Base-by-base conservation (phyloP, 345 rosid genomes). In the Odontarrhena argentea region DNA sequence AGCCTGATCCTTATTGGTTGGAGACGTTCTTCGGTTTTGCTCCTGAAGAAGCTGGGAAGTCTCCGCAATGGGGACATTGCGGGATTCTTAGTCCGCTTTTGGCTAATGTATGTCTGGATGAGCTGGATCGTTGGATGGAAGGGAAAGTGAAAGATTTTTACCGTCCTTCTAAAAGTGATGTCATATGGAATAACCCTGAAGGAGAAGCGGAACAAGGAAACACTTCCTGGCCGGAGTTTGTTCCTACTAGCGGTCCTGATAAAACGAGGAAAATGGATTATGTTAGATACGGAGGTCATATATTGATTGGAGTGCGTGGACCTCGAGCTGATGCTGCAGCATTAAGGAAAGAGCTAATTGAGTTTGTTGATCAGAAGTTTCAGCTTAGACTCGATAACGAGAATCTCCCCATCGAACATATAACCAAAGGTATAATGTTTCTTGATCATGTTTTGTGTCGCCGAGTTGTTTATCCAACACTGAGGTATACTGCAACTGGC, bases 241-340 rank as follows among this genome's bases (percentile, higher is more conserved):
- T 93, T 42, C 98, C 97, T 0, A 93, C 97, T n/a, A 93, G 98
- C 62, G 96, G 98, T 26, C 97, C 98, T 9, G 97, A 93, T 74
- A 93, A 93, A 77, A 93, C 98, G 4, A 77, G 92, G 64, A 93
- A 88, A 70, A 90, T 93, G 84, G 96, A 93, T 68, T 93, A 81
- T 60, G 65, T 93, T 37, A 84, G 97, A 62, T 83, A 81, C 57
- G 97, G 98, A 11, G 97, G 98, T 69, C 98, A 93, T 61, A 85
- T 93, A 63, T 77, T 93, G 82, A 85, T 90, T 40, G 98, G 98
- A 41, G 81, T 93, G 1, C 82, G 97, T 42, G 97, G 98, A 34
- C 98, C 98, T 1, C 78, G 96, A 74, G 96, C 96, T 18, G 98
- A 90, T 73, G 97, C 97, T 13, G 96, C 98, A 7, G 83, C 92